Percentiles rank a stretch among this genome's conserved stretches.
Conservation (phyloP, 768 basidiomycete genomes). For the Mycena kentingensis region DNA sequence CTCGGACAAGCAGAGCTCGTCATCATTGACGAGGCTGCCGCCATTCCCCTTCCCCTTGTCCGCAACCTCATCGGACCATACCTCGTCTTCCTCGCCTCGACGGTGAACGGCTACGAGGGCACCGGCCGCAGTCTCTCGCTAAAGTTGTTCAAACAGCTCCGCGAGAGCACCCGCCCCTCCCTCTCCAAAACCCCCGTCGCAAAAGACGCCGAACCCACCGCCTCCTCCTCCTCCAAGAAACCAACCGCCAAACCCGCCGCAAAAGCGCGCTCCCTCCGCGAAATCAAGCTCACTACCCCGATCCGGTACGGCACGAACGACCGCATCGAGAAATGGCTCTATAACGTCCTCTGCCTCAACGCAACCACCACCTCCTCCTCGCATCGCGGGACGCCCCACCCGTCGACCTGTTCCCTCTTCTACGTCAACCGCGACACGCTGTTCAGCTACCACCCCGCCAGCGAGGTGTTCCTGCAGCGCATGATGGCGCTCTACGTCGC, state of each 20-base stretch:
- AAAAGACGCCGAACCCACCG: conserved; percentile 43
- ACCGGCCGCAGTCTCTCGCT: conserved; percentile 98
- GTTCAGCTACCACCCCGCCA: conserved; percentile 96
- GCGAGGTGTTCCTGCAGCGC: conserved; percentile 95
- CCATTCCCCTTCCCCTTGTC: conserved; percentile 95
- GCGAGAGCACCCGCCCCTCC: conserved; percentile 85
- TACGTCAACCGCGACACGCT: conserved; percentile 95
- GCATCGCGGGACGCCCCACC: conserved; percentile 86
- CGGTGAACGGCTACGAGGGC: conserved; percentile 99
- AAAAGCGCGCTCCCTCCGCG: conserved; percentile 78
- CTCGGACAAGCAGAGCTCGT: conserved; percentile 97
- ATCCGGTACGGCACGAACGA: conserved; percentile 90
- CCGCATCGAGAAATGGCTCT: conserved; percentile 93
- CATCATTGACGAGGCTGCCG: conserved; percentile 97
- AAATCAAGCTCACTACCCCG: conserved; percentile 93
- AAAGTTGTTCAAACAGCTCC: conserved; percentile 95
- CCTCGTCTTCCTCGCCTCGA: conserved; percentile 98
- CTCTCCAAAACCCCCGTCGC: conserved; percentile 60
- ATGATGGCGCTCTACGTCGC: conserved; percentile 99
- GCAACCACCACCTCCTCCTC: conserved; percentile 59
- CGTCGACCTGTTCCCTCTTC: conserved; percentile 90
- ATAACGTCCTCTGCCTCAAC: conserved; percentile 86
- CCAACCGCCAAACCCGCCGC: conserved; percentile 53
- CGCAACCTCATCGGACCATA: conserved; percentile 93
- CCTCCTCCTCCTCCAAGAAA: conserved; percentile 54